Evolutionary conservation across 129 eudicot genomes (phyloP), one percentile per base, ranked within the genome.

Genomic region (Chrysanthemum seticuspe): DNA sequence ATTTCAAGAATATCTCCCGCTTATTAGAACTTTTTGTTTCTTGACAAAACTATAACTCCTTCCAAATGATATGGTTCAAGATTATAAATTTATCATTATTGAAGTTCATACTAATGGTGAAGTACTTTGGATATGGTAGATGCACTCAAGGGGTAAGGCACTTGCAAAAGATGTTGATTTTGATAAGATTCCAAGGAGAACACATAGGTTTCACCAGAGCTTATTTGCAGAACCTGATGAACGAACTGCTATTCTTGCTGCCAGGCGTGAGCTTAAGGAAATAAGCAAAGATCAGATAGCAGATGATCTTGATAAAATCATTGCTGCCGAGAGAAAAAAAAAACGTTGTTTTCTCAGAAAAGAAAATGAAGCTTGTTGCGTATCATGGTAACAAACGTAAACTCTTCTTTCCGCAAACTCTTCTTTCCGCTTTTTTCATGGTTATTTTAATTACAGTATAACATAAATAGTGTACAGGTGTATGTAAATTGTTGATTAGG

Each of bases 231-330:
- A 93, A 93, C 82, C 74, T 93, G 71, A 89, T 93, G 97, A 93
- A 93, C 55, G 98, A 93, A 85, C 98, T 23, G 98, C 98, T 78
- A 89, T 93, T 67, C 98, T 93, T 55, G 98, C 98, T 11, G 97
- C 98, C 21, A 79, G 98, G 70, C 95, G 98, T 58, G 96, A 89
- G 13, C 95, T 92, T 10, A 92, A 92, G 88, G 98, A 92, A 76
- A 92, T 92, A 16, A 92, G 98, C 89, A 92, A 92, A 63, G 98
- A 92, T 27, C 96, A 92, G 87, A 92, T 92, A 47, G 85, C 95
- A 51, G 98, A 92, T 77, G 98, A 96, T 72, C 83, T 92, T 1
- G 98, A 92, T 82, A 87, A 96, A 72, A 92, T 92, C 66, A 92
- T 92, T 29, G 34, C 97, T 51, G 97, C 19, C 97, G 96, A 0